Base-by-base conservation (phyloP, 495 filamentous ascomycete genomes). In the Penicillium pulvis region DNA sequence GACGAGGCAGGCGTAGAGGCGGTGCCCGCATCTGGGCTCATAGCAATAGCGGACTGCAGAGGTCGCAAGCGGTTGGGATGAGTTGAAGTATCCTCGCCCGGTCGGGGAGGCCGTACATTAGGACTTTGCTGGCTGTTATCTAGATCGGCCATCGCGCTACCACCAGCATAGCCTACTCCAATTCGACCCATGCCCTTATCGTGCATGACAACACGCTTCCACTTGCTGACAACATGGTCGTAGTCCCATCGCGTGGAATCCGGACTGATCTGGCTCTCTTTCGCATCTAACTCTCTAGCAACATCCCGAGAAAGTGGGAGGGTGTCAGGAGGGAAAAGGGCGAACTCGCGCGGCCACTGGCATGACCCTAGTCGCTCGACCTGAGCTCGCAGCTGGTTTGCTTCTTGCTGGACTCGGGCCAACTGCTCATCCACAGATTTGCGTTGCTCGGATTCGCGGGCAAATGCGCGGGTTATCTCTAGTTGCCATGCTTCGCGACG, bases 381-480 rank as follows among this genome's bases (percentile, higher is more conserved):
- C 65, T 91, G 87, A 0, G 76, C 71, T 53, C 85, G 87, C 20
- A 94, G 81, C 64, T 92, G 86, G 39, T 83, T 83, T 23, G 87
- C 85, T 68, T 95, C 89, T 64, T 90, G 87, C 48, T 85, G 82
- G 3, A 85, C 79, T 10, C 78, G 68, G 19, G 86, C 85, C 24
- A 92, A 82, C 33, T 79, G 76, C 16, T 83, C 78, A 56, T 88
- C 85, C 2, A 85, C 61, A 16, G 82, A 81, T 56, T 85, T 78
- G n/a, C 85, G 79, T 60, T 86, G 82, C 54, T 90, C 86, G 41
- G 84, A 75, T 55, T 88, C 87, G n/a, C 83, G 78, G 9, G 83
- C 84, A 48, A 88, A 87, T 31, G 88, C 84, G 39, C 91, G 85
- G 2, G 87, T 86, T 41, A 91, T 79, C 66, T 93, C 90, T n/a